Base-by-base conservation (phyloP, 1,139 yeast genomes). In the Kodamaea fungicola region DNA sequence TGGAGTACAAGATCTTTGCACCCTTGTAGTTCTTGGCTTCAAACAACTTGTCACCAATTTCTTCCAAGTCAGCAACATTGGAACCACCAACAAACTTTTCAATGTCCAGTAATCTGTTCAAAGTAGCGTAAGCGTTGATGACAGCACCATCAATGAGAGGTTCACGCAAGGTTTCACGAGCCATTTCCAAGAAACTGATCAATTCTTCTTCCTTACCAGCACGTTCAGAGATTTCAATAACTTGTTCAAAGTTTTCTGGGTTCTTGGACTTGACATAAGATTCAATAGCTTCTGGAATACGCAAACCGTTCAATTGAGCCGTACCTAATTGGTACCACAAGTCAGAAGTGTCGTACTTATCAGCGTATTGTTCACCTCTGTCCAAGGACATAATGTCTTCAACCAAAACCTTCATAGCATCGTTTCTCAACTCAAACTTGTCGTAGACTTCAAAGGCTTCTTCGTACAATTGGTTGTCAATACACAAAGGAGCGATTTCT, bases 121-220 rank as follows among this genome's bases (percentile, higher is more conserved):
- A 72, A 39, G 83, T 75, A 31, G 98, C 97, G 58, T 86, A 89
- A 41, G 94, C 81, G 56, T 89, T 73, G 52, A 94, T 81, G 48
- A 94, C 71, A 40, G 95, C 95, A 48, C 96, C 95, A 65, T 92
- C 99, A 57, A 94, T 82, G 49, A 76, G 72, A 40, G 97, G 90
- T 65, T 94, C 98, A 58, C 96, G 85, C 57, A 89, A 74, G 16
- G 89, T 75, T 60, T 83, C 80, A 67, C 98, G 83, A n/a, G 98
- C 97, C 96, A 90, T 88, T 47, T 78, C 76, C 66, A 92, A 76
- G 67, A 78, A 92, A 49, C 87, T 80, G 52, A 92, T 73, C 51
- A 94, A 80, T 61, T 92, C 98, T 55, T 90, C 97, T 59, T 83
- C 95, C 61, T 90, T 92, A 46, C 96, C 97, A 30, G 96, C 96